Base-by-base conservation (phyloP, 2,329 filamentous ascomycete genomes). In the Alternaria sp. region DNA sequence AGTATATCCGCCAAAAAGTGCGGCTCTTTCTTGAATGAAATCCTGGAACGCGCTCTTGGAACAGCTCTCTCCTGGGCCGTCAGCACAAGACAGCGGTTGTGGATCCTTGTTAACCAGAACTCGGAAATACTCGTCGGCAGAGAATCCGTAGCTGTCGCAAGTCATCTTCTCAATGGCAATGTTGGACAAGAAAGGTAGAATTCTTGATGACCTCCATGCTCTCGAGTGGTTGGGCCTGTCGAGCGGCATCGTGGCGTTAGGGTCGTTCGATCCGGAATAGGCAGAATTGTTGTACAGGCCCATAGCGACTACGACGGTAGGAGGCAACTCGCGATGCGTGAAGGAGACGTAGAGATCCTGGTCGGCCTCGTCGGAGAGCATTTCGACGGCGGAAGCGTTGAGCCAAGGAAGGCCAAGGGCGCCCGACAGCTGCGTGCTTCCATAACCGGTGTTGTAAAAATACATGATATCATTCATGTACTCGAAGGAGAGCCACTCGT, bases 271-370 rank as follows among this genome's bases (percentile, higher is more conserved):
- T 10, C 84, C 84, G 3, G 83, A 81, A 61, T 84, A 85, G 0
- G 81, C 83, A 3, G 86, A 88, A 76, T 90, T 90, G 80, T 91
- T 91, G 82, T 90, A 91, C 5, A 92, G 81, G 0, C 89, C 89
- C 76, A 91, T 83, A 0, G 89, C 88, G 1, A 90, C 89, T 2
- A 88, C 78, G 1, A 90, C 87, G 60, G 87, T 88, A 1, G 89
- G 89, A 2, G 89, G 89, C 3, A 91, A 79, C 73, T 91, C 89
- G 20, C 89, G 86, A 73, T 91, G 89, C 0, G 89, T 91, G 79
- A 91, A 91, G 54, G 86, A 88, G 41, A 91, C 82, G 70, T 88
- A 89, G 8, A 91, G 81, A 57, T 90, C 87, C 69, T 91, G 84
- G n/a, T 76, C 74, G 5, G 77, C 74, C 4, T 71, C 69, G 57